Base-by-base conservation (phyloP, 139 green algal genomes). In the Chlorella sp. region DNA sequence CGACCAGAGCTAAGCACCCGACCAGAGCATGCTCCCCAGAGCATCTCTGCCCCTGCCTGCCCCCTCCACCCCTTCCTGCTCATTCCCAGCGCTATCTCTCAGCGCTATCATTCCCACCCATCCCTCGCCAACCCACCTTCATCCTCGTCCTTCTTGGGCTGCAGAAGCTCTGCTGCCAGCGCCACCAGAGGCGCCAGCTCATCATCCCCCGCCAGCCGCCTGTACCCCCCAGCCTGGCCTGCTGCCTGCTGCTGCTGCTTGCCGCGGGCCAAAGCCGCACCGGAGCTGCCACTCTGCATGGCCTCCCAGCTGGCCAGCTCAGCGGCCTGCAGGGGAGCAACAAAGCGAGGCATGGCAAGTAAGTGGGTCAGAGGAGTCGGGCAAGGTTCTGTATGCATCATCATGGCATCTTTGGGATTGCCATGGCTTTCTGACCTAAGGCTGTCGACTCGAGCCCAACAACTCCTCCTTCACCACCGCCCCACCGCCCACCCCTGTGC, bases 131-230 rank as follows among this genome's bases (percentile, higher is more conserved):
- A 30, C 64, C 28, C 68, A 81, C 84, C 68, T 64, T 76, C 68
- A 32, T 81, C 84, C 34, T 64, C 28, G 39, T 81, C 68, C 39
- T 34, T 32, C 84, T 68, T 88, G 66, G 84, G 84, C 84, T 88
- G 76, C 90, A 84, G 81, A 90, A 88, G 84, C 84, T 88, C 68
- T 30, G 57, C 36, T 0, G 84, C 84, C 39, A 36, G 28, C 24
- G 40, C 61, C 40, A 88, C 84, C 18, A 88, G 84, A 7, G 84
- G 66, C 0, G 66, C 84, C 84, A 88, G 66, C 64, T 88, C 84
- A 9, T 61, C 84, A 14, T 88, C 84, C 4, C 9, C 21, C 5
- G 84, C 84, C 37, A 88, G 68, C 37, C 84, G 84, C 39, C 68
- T 81, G 84, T 88, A 88, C 37, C 26, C 42, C 53, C 26, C 81